Evolutionary conservation across 345 rosid genomes (phyloP).

Genomic region (Physaria fendleri): DNA sequence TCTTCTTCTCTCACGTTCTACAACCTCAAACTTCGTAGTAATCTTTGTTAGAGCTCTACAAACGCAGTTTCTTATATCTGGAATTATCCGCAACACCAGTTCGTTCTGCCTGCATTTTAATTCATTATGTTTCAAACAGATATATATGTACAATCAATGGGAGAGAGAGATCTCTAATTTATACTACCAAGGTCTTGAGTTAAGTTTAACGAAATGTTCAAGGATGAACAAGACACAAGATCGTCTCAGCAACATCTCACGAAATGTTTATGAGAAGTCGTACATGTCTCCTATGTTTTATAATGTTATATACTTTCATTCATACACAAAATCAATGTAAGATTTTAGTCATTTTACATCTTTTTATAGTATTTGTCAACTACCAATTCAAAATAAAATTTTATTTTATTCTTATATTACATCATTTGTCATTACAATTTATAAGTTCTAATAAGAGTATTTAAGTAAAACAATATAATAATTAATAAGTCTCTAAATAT

Average conservation of each 20-base stretch:
- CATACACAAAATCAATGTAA: conserved; percentile 14
- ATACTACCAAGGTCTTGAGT: conserved; percentile 63
- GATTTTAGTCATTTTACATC: too few relatives aligned
- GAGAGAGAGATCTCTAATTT: neutral
- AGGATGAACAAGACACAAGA: conserved; percentile 83
- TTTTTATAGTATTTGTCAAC: too few relatives aligned
- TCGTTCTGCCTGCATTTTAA: conserved; percentile 53
- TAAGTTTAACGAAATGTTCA: conserved; percentile 85
- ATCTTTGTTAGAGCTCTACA: conserved; percentile 61
- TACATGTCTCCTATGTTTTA: conserved; percentile 90
- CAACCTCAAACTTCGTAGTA: conserved; percentile 48
- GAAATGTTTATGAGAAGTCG: conserved; percentile 93
- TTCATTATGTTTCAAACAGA: conserved; percentile 9
- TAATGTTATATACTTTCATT: conserved; percentile 70
- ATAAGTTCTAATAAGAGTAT: too few relatives aligned
- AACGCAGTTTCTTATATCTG: conserved; percentile 73
- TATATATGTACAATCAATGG: too few relatives aligned
- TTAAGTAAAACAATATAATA: too few relatives aligned
- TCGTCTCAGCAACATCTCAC: conserved; percentile 83
- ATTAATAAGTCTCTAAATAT: too few relatives aligned
- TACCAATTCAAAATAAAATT: too few relatives aligned
- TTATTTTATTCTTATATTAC: too few relatives aligned
- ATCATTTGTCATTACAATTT: too few relatives aligned
- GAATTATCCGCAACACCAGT: conserved; percentile 62
- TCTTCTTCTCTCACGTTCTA: too few relatives aligned